Conservation (phyloP, 1,139 yeast genomes). For the Nadsonia commutata region DNA sequence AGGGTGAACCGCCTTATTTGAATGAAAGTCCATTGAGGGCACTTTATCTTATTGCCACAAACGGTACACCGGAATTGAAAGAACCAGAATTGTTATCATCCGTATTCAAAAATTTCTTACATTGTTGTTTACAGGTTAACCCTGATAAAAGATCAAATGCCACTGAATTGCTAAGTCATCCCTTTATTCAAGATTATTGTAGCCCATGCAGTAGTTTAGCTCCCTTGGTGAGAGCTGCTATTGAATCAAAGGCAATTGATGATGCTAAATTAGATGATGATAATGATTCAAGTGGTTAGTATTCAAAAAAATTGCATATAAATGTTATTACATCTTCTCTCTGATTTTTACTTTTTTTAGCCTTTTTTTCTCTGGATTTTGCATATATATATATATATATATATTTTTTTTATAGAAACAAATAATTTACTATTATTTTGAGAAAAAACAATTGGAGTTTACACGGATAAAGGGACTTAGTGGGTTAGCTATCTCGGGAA, state of each 20-base stretch:
- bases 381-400: no score
- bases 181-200: conserved; percentile 48
- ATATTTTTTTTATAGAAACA: no score
- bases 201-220: conserved; percentile 65
- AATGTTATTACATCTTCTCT: no score
- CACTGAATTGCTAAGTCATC: conserved; percentile 53
- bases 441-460: no score
- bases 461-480: no score
- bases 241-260: conserved; percentile 45
- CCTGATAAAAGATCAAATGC: conserved; percentile 78
- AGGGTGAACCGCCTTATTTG: conserved; percentile 95
- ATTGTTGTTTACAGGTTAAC: conserved; percentile 72
- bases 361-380: no score
- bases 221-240: conserved; percentile 77
- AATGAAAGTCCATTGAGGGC: conserved; percentile 92
- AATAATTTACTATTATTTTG: no score
- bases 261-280: neutral
- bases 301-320: no score
- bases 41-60: conserved; percentile 80
- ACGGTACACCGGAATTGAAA: conserved; percentile 85
- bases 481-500: no score
- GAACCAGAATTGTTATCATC: conserved; percentile 73
- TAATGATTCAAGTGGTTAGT: no score
- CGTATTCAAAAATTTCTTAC: conserved; percentile 52
- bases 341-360: no score